A percentile compares a stretch with the other conserved stretches of the same genome.
Conservation (phyloP, 345 rosid genomes). For the Moricandia moricandioides region DNA sequence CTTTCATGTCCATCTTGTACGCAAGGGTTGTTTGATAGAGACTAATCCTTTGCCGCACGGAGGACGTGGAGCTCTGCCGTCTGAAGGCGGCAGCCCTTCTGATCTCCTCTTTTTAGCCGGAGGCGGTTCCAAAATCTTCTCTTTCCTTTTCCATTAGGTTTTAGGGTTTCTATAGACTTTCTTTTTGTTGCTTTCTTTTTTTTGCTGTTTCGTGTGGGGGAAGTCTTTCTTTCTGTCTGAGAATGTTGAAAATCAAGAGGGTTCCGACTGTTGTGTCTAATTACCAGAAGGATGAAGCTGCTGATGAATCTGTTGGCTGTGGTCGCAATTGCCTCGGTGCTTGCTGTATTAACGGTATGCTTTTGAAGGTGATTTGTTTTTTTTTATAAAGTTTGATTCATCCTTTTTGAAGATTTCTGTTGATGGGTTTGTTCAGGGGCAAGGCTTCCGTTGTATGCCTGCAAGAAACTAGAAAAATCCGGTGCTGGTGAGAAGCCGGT, state of each 20-base stretch:
- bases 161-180: not conserved
- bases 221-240: not conserved
- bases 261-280: constrained; percentile 97
- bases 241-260: constrained; percentile 58
- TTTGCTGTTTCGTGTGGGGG: constrained; percentile 4
- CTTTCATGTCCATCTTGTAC: constrained; percentile 73
- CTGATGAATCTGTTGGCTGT: constrained; percentile 64
- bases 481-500: constrained; percentile 45
- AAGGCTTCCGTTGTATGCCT: constrained; percentile 78
- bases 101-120: constrained; percentile 99
- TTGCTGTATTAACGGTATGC: constrained; percentile 81
- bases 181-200: not conserved
- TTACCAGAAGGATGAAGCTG: constrained; percentile 80
- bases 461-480: constrained; percentile 50
- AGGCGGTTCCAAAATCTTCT: constrained; percentile 54
- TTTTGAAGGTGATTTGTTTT: not conserved
- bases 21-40: constrained; percentile 76
- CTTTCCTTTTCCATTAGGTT: constrained; percentile 17
- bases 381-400: not conserved
- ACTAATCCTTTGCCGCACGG: constrained; percentile 99
- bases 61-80: constrained; percentile 99
- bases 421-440: constrained; percentile 49
- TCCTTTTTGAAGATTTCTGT: not conserved
- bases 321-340: constrained; percentile 85
- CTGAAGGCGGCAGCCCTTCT: constrained; percentile 99